phyloP scores from a whole-genome alignment of 352 stramenopile species.

The Phytophthora quininea region DNA sequence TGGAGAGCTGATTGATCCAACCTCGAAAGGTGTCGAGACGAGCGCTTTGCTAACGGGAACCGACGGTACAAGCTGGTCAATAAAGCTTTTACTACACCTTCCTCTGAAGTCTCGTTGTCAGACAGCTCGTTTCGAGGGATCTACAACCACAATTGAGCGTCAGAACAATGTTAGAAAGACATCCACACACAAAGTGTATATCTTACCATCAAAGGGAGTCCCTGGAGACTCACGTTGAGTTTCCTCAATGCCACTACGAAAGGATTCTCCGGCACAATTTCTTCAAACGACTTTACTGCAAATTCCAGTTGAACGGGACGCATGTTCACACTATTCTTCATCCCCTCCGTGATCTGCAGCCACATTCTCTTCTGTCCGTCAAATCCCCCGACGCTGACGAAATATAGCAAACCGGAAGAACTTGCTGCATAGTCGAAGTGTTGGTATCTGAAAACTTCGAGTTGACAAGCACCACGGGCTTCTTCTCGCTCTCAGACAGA shows the following conservation, averaged over 20 bases:
- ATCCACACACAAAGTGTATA: neutral
- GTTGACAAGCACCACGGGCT: conserved; percentile 37
- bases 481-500: conserved; percentile 17
- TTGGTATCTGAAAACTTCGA: conserved; percentile 3
- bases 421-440: neutral
- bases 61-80: conserved; percentile 30
- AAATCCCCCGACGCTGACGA: conserved; percentile 31
- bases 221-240: conserved; percentile 40
- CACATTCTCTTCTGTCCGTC: conserved; percentile 72
- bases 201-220: conserved; percentile 30
- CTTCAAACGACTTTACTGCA: conserved; percentile 44
- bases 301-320: conserved; percentile 19
- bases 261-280: conserved; percentile 18
- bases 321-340: neutral
- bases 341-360: conserved; percentile 54
- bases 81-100: conserved; percentile 11
- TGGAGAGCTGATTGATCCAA: conserved; percentile 18
- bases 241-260: conserved; percentile 22
- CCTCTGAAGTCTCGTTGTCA: conserved; percentile 7
- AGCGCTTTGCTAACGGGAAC: conserved; percentile 24
- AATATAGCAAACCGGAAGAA: conserved; percentile 49
- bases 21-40: conserved; percentile 16
- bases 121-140: conserved; percentile 17
- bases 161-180: neutral
- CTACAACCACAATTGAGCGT: conserved; percentile 3